Evolutionary conservation across 2,329 filamentous ascomycete genomes (phyloP).

Genomic region (Talaromyces sp.): DNA sequence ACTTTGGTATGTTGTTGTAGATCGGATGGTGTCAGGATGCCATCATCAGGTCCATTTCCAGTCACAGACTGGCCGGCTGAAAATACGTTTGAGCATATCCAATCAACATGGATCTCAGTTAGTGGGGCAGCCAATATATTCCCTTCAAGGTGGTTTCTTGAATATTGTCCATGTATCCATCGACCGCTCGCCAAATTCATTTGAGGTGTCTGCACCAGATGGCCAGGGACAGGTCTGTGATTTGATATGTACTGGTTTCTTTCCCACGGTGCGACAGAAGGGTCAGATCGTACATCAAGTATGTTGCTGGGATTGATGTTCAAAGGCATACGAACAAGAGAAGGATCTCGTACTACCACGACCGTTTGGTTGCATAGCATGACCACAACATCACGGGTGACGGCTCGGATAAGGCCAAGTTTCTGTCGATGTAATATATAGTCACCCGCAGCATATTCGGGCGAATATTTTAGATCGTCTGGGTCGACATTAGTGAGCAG

Average conservation of each 20-base stretch:
- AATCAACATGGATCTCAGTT: constrained; percentile 45
- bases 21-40: constrained; percentile 18
- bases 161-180: constrained; percentile 51
- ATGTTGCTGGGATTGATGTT: constrained; percentile 21
- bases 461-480: constrained; percentile 42
- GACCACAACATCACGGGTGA: constrained; percentile 48
- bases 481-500: constrained; percentile 39
- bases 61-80: constrained; percentile 17
- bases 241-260: constrained; percentile 13
- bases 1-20: constrained; percentile 16
- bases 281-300: constrained; percentile 18
- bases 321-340: constrained; percentile 33
- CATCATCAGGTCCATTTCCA: constrained; percentile 2
- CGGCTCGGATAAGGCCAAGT: constrained; percentile 50
- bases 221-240: constrained; percentile 21
- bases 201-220: constrained; percentile 50
- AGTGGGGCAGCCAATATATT: constrained; percentile 49
- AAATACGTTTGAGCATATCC: constrained; percentile 45
- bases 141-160: constrained; percentile 48
- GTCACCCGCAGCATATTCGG: constrained; percentile 47
- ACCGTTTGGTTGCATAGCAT: constrained; percentile 50
- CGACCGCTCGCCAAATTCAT: constrained; percentile 48
- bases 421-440: constrained; percentile 53
- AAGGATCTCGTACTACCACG: constrained; percentile 27
- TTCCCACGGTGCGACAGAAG: not conserved